Evolutionary conservation across 169 alveolate species (phyloP), one percentile per base, ranked within the genome.

Genomic region (Neospora caninum): DNA sequence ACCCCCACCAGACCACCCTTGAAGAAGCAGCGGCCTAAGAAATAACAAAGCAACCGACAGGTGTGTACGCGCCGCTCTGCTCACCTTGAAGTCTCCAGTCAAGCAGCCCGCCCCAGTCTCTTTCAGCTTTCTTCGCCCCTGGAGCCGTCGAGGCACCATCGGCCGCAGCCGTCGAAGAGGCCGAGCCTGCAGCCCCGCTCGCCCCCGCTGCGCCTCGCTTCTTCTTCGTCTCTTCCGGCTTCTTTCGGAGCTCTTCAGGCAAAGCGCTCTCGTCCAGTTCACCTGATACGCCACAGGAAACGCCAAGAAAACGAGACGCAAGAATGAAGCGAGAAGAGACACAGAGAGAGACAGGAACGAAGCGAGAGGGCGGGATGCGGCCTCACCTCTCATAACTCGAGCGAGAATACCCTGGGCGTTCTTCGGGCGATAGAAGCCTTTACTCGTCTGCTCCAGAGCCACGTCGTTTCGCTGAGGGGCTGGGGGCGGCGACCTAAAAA

Each of bases 181-280:
- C 41, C 34, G 86, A 83, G 34, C 69, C 86, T 31, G 53, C 88
- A 29, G 94, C 70, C 54, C 86, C 70, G 45, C 54, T 84, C 53
- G 83, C 91, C 13, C 67, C 43, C 1, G 91, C 27, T 25, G 73
- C 91, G 29, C 38, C 84, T 10, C 82, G 91, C 84, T 91, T 88
- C 39, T 88, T 83, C 91, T 88, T 80, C 94, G 84, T n/a, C 69
- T 80, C 83, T 45, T 91, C 94, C 58, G 91, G 91, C 91, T 91
- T 88, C 80, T 69, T 91, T 36, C 94, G 94, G 69, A 91, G 91
- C 45, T 91, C 94, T 91, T 91, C 94, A 0, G 94, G 94, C 84
- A 91, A 64, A 42, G 83, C 94, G 27, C 91, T 78, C 83, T 78
- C 94, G 91, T 91, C 94, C 38, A 91, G 49, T 87, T 92, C 94